Evolutionary conservation across 2,329 filamentous ascomycete genomes (phyloP), one percentile per base, ranked within the genome.

Genomic region (Xylaria sp.): DNA sequence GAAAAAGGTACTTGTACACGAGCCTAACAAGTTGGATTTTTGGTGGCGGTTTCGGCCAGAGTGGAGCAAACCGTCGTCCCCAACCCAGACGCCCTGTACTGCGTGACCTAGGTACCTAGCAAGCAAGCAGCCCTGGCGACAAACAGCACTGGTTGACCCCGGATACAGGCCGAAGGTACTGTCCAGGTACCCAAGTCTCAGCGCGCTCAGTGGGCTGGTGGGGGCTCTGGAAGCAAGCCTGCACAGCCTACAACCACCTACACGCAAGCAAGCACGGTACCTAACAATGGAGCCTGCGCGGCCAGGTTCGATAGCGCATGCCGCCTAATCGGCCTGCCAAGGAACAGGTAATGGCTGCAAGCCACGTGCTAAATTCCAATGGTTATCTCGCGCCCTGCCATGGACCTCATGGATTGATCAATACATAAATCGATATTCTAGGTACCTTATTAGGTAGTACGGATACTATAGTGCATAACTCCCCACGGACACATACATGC

Each of bases 41-140:
- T 24, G 54, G 57, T 60, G 60, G 60, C 57, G 57, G 60, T 55
- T 60, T 62, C 54, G 60, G 60, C 37, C 52, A 60, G 52, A 56
- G 60, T 62, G 57, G 58, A 50, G 52, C 49, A 34, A 48, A 37
- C 22, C 9, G 24, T 2, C 24, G 40, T 22, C 18, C 18, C 18
- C 20, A 16, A 5, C 7, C 7, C 9, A 18, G 7, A 7, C 18
- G n/a, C 18, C 20, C 8, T 7, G 9, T 26, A 26, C 24, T 6
- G 5, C 9, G 24, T n/a, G n/a, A n/a, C n/a, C n/a, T 26, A 26
- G 6, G 9, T 26, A 26, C 24, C 24, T 26, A 26, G 24, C 24
- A 26, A n/a, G n/a, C n/a, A n/a, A n/a, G n/a, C n/a, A n/a, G n/a
- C n/a, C n/a, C n/a, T n/a, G n/a, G n/a, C n/a, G n/a, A n/a, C n/a